These are phyloP conservation scores for Deuterostichococcus epilithicus DNA, from an alignment of 139 green algal genomes.

Conservation along the genomic window DNA sequence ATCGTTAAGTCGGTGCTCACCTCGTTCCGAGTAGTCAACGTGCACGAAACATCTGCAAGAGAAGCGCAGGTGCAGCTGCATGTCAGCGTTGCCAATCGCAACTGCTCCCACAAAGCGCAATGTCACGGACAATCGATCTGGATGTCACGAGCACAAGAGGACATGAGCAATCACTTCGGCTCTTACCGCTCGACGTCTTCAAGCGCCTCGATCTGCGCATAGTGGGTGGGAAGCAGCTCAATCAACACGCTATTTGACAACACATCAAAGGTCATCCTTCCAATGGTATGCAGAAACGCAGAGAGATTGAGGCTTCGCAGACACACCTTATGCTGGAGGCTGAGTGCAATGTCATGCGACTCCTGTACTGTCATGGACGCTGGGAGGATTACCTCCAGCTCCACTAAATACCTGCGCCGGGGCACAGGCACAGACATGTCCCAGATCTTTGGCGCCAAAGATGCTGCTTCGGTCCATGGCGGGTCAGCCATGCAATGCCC, in stretches of 20 bases:
- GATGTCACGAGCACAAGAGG: not conserved
- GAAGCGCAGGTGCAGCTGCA: not conserved
- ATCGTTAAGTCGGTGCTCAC: too few relatives aligned
- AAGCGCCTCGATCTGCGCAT: slow-evolving; percentile 58
- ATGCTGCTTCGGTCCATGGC: slow-evolving; percentile 18
- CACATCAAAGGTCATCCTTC: not conserved
- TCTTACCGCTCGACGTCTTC: slow-evolving; percentile 57
- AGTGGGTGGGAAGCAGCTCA: not conserved
- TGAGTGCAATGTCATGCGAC: slow-evolving; percentile 65
- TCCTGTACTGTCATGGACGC: slow-evolving; percentile 49
- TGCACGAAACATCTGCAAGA: slow-evolving; percentile 59
- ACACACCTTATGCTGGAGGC: slow-evolving; percentile 73
- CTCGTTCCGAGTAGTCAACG: slow-evolving; percentile 59
- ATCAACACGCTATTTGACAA: too few relatives aligned
- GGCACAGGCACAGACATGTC: too few relatives aligned
- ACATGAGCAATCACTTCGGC: not conserved
- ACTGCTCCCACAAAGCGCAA: not conserved
- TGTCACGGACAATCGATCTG: not conserved
- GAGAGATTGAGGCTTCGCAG: not conserved
- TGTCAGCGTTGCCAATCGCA: too few relatives aligned
- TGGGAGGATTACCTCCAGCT: slow-evolving; percentile 47
- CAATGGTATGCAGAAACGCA: not conserved
- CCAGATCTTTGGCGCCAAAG: slow-evolving; percentile 56
- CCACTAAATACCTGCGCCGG: slow-evolving; percentile 71
- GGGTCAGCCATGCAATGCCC: not conserved